Evolutionary conservation across 495 filamentous ascomycete species (phyloP), one percentile per base, ranked within the genome.

Genomic region (Durotheca rogersii): DNA sequence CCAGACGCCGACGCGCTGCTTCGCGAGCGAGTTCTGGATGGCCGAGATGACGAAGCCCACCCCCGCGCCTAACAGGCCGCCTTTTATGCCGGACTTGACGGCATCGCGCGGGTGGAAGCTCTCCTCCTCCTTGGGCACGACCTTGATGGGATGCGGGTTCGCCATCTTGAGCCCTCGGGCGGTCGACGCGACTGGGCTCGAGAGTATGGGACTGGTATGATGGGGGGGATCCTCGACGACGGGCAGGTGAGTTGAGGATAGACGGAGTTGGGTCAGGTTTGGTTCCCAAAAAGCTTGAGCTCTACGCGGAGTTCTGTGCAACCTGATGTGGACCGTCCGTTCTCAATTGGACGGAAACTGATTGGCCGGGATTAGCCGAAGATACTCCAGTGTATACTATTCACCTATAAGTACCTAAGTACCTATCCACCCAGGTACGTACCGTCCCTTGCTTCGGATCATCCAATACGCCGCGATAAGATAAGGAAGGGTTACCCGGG

Each of bases 21-120:
- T 89, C 12, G 81, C 75, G 44, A 96, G 79, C 21, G 90, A 85
- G 70, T 94, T 96, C 72, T 90, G 89, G 40, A 92, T 75, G 20
- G 88, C 87, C 4, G 91, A 84, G 41, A 84, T 61, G 63, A 88
- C 73, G 32, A 86, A 67, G 55, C 93, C 94, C 33, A 79, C 78
- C 34, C 72, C 69, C 64, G 84, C 87, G 41, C 80, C 81, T 48
- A 89, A 65, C 51, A 81, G 50, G 29, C 81, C 83, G 41, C 82
- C 79, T 58, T 80, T 81, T 63, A 88, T 66, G 19, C 85, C 77
- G 30, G 75, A 73, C 41, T 72, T 67, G 51, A 97, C 70, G 51
- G 91, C 84, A 81, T 96, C 91, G 64, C 85, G 80, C 38, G 86
- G 85, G 34, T 87, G 82, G 67, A 90, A 94, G 12, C 9, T 29